A percentile compares a stretch with the other conserved stretches of the same genome.
phyloP scores from a whole-genome alignment of 441 rosid genomes.

The Sinapis alba region DNA sequence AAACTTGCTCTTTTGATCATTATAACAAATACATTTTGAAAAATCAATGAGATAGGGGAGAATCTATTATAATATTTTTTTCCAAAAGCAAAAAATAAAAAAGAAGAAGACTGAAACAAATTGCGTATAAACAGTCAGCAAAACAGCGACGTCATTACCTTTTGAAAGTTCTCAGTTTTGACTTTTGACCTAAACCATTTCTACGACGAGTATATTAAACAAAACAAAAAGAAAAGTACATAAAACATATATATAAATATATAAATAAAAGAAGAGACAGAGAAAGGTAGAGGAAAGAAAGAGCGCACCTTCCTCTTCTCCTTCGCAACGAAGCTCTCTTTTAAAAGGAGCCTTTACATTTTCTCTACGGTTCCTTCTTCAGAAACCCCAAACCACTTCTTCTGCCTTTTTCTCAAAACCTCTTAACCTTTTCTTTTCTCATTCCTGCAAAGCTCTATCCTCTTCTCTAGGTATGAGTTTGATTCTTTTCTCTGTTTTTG shows the following conservation, averaged over 20 bases:
- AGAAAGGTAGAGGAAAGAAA: conserved; percentile 59
- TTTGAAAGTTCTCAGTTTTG: conserved; percentile 49
- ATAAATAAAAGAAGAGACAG: neutral
- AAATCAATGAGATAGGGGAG: conserved; percentile 27
- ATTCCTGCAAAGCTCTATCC: conserved; percentile 13
- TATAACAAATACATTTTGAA: conserved; percentile 3
- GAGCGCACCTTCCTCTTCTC: conserved; percentile 70
- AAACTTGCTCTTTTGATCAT: conserved; percentile 23
- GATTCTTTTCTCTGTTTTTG: conserved; percentile 23
- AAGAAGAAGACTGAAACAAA: neutral
- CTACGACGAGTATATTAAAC: neutral
- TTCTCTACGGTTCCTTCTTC: conserved; percentile 25
- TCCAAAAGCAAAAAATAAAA: neutral
- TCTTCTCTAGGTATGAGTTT: conserved; percentile 40
- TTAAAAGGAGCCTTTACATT: conserved; percentile 34
- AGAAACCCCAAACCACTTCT: conserved; percentile 12
- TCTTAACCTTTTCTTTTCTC: neutral
- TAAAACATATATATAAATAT: neutral
- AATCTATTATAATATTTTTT: neutral
- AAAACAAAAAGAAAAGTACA: neutral
- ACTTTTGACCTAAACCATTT: conserved; percentile 48
- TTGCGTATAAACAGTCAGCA: conserved; percentile 34
- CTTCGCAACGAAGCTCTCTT: conserved; percentile 37
- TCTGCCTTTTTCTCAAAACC: neutral
- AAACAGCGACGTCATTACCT: conserved; percentile 40